Evolutionary conservation across 1,139 yeast genomes (phyloP), one percentile per base, ranked within the genome.

Genomic region (Hyphopichia wangnamkhiaoensis): DNA sequence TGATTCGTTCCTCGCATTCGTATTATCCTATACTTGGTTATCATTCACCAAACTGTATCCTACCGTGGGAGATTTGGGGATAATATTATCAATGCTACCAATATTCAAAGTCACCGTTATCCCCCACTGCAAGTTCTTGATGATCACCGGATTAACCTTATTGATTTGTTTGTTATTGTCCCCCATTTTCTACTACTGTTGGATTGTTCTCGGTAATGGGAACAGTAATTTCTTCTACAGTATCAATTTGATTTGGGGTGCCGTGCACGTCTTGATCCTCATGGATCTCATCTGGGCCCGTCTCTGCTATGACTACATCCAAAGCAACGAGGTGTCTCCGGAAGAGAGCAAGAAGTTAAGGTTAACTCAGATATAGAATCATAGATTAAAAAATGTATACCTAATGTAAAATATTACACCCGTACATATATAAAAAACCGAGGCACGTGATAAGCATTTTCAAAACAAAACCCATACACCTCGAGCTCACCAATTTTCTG

Each of bases 181-280:
- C 2, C 98, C 98, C 0, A 83, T 90, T 9, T 93, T 93, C 59
- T 90, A 90, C 67, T 90, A 89, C 59, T 76, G 94, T 47, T 93
- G 99, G 99, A 88, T 93, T 49, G 87, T 85, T 39, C 73, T 89
- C 44, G 97, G 97, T 12, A 89, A 94, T 23, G 99, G 98, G 19
- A 93, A 93, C 65, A 84, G 97, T 45, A 93, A 93, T 64, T 93
- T 93, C 69, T 93, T 90, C 68, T 93, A 91, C 67, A 96, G 98
- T 38, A 86, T 93, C 51, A 89, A 94, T 17, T 73, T 93, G 46
- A 86, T 85, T 3, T 86, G 91, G 66, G 84, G 89, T 0, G 68
- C 82, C 13, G 88, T 90, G 3, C 76, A 90, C 52, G 80, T 82
- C 0, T 63, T 88, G 26, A 69, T 88, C 3, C 54, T 90, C 24